A percentile compares a stretch with the other conserved stretches of the same genome.
phyloP scores from a whole-genome alignment of 306 rosid genomes.

The Cyamopsis tetragonoloba region DNA sequence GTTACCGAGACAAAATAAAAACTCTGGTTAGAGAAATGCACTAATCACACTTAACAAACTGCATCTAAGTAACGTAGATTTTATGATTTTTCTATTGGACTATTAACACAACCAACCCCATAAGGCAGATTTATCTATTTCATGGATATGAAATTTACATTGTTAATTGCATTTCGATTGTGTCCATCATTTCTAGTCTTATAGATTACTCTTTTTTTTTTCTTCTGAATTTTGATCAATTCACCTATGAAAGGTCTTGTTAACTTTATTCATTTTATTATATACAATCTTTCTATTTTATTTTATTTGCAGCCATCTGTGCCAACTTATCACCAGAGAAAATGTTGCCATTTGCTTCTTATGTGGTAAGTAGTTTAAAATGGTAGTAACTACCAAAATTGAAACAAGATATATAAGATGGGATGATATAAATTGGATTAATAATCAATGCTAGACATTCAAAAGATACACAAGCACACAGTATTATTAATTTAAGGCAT shows the following conservation, averaged over 20 bases:
- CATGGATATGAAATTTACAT: background rate
- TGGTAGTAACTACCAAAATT: background rate
- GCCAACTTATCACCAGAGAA: constrained; percentile 65
- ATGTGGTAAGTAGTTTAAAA: constrained; percentile 62
- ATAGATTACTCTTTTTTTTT: background rate
- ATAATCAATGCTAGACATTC: background rate
- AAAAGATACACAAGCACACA: background rate
- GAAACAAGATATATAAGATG: too few relatives aligned
- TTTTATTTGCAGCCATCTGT: constrained; percentile 66
- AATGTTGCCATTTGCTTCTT: constrained; percentile 85
- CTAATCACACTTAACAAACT: too few relatives aligned
- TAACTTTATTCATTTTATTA: background rate
- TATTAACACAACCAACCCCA: background rate
- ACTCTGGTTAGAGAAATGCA: too few relatives aligned
- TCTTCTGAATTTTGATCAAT: background rate
- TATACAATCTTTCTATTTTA: too few relatives aligned
- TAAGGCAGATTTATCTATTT: background rate
- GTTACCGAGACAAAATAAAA: too few relatives aligned
- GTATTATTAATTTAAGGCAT: too few relatives aligned
- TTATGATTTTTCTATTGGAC: background rate
- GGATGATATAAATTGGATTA: background rate
- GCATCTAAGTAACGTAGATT: too few relatives aligned
- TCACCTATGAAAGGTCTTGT: background rate
- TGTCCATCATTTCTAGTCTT: background rate
- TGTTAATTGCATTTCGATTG: background rate